These are phyloP conservation scores for Pseudogymnoascus sp. DNA, from an alignment of 2,329 filamentous ascomycete genomes.

Conservation along the genomic window DNA sequence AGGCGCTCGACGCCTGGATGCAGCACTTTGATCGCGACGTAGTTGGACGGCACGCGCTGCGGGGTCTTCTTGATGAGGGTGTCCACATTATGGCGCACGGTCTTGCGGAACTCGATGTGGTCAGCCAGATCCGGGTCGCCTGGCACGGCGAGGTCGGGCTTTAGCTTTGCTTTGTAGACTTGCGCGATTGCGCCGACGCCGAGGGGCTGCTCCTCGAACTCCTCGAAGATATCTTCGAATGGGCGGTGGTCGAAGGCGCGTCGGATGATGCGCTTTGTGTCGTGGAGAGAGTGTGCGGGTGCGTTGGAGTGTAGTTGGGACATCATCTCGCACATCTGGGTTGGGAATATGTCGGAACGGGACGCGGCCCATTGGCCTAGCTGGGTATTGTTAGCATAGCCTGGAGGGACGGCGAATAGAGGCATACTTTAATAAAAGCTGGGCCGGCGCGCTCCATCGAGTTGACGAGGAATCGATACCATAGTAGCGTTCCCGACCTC, in stretches of 20 bases:
- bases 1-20: constrained; percentile 86
- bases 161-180: constrained; percentile 92
- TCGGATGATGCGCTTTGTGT: constrained; percentile 72
- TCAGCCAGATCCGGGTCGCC: constrained; percentile 48
- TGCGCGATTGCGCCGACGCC: constrained; percentile 96
- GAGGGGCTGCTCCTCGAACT: constrained; percentile 83
- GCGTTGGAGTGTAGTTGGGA: constrained; percentile 92
- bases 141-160: constrained; percentile 64
- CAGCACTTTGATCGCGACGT: constrained; percentile 93
- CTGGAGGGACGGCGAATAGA: neutral
- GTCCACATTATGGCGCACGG: constrained; percentile 76
- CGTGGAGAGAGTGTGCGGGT: constrained; percentile 77
- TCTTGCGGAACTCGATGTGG: constrained; percentile 55
- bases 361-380: constrained; percentile 98
- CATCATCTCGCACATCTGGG: constrained; percentile 87
- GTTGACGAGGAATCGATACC: constrained; percentile 82
- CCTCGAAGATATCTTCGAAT: constrained; percentile 92
- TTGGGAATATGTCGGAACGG: constrained; percentile 90
- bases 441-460: constrained; percentile 91
- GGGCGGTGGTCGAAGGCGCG: constrained; percentile 71
- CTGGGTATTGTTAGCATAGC: constrained; percentile 38
- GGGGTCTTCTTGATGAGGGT: constrained; percentile 81
- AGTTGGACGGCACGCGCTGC: constrained; percentile 76
- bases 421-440: constrained; percentile 84
- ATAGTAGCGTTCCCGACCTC: constrained; percentile 79